These are phyloP conservation scores for Candida verbasci DNA, from an alignment of 805 yeast genomes.

Conservation along the genomic window DNA sequence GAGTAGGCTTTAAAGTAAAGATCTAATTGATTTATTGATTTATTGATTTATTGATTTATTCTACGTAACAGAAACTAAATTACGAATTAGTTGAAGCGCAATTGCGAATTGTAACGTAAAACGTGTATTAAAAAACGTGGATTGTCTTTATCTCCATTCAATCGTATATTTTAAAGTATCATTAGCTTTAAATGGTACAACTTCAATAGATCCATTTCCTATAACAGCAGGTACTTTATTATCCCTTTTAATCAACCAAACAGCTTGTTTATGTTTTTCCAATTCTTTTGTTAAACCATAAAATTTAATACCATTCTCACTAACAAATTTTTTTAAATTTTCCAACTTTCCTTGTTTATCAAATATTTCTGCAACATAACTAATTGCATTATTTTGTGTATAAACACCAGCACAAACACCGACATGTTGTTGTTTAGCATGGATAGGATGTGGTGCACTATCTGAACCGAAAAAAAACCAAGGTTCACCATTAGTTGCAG, in stretches of 20 bases:
- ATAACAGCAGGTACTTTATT: conserved; percentile 58
- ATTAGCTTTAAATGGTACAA: conserved; percentile 86
- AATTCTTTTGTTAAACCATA: conserved; percentile 49
- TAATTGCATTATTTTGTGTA: conserved; percentile 78
- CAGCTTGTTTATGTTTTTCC: conserved; percentile 26
- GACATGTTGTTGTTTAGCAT: conserved; percentile 66
- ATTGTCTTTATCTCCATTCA: too few species aligned
- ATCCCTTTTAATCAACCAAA: conserved; percentile 50
- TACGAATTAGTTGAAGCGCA: too few species aligned
- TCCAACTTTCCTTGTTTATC: conserved; percentile 61
- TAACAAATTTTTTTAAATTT: conserved; percentile 68
- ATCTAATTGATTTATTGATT: too few species aligned
- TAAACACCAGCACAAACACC: conserved; percentile 98
- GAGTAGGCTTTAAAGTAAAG: too few species aligned
- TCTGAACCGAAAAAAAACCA: conserved; percentile 96
- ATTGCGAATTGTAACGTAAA: too few species aligned
- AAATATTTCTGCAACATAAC: conserved; percentile 85
- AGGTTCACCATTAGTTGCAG: conserved; percentile 89
- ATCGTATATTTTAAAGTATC: conserved; percentile 65
- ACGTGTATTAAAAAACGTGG: too few species aligned
- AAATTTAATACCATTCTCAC: conserved; percentile 67
- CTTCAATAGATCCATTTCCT: conserved; percentile 39
- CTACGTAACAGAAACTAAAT: too few species aligned
- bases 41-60: too few species aligned
- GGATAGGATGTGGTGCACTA: conserved; percentile 93